phyloP scores from a whole-genome alignment of 345 rosid genomes.

The Lepidium africanum region DNA sequence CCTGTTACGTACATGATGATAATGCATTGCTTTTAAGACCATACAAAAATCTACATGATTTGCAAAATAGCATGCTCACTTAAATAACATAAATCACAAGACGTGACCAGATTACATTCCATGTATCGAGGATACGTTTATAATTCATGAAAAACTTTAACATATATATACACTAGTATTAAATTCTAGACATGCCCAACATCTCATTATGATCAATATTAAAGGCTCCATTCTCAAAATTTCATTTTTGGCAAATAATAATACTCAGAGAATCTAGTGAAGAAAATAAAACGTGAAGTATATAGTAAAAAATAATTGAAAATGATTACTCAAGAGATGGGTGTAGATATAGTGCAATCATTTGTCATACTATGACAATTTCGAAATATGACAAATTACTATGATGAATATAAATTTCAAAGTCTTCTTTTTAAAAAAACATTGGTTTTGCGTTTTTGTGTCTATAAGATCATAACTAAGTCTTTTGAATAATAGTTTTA shows the following conservation, averaged over 20 bases:
- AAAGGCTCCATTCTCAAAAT: background rate
- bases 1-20: background rate
- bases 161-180: background rate
- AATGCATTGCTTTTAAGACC: conserved; percentile 2
- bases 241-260: conserved; percentile 19
- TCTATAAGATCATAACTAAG: too few species aligned
- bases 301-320: conserved; percentile 26
- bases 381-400: conserved; percentile 16
- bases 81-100: background rate
- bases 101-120: background rate
- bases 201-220: conserved; percentile 5
- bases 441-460: too few species aligned
- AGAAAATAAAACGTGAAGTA: conserved; percentile 11
- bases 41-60: conserved; percentile 10
- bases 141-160: conserved; percentile 1
- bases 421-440: background rate
- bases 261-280: conserved; percentile 13
- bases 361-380: conserved; percentile 3
- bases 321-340: conserved; percentile 25
- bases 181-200: conserved; percentile 11
- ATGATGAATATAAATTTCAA: background rate
- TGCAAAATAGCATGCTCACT: background rate
- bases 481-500: too few species aligned
- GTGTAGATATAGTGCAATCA: conserved; percentile 18
- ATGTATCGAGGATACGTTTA: background rate